Evolutionary conservation across 441 rosid genomes (phyloP).

Genomic region (Eutrema salsugineum): DNA sequence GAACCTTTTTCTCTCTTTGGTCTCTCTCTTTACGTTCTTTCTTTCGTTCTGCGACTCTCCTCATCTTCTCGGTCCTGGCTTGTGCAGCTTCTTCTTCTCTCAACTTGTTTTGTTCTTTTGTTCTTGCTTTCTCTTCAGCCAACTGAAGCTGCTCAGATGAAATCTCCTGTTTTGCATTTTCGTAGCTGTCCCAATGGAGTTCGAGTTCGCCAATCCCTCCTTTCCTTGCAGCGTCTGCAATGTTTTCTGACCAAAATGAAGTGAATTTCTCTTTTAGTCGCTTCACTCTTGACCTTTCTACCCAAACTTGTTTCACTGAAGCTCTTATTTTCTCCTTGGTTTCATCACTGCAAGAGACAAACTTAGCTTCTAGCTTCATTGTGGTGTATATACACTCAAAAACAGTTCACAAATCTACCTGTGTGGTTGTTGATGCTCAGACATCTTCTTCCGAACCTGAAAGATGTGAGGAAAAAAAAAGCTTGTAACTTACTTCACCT

Average conservation of each 20-base stretch:
- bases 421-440: conserved; percentile 51
- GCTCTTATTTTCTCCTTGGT: conserved; percentile 68
- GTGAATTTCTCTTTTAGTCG: conserved; percentile 45
- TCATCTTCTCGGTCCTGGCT: conserved; percentile 53
- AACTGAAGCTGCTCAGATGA: conserved; percentile 38
- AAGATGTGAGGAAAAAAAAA: too few relatives aligned
- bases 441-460: conserved; percentile 82
- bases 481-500: too few relatives aligned
- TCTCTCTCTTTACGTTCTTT: conserved; percentile 49
- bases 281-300: conserved; percentile 50
- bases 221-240: conserved; percentile 72
- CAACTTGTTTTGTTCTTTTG: conserved; percentile 44
- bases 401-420: conserved; percentile 44
- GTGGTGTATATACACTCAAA: not conserved
- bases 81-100: conserved; percentile 41
- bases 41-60: conserved; percentile 42
- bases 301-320: conserved; percentile 57
- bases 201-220: conserved; percentile 55
- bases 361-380: not conserved
- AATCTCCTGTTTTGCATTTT: conserved; percentile 51
- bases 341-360: conserved; percentile 53
- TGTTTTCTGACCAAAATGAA: conserved; percentile 49
- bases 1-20: conserved; percentile 32
- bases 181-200: conserved; percentile 77
- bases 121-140: conserved; percentile 46